Evolutionary conservation across 2,329 filamentous ascomycete genomes (phyloP).

Genomic region (Xylariaceae sp.): DNA sequence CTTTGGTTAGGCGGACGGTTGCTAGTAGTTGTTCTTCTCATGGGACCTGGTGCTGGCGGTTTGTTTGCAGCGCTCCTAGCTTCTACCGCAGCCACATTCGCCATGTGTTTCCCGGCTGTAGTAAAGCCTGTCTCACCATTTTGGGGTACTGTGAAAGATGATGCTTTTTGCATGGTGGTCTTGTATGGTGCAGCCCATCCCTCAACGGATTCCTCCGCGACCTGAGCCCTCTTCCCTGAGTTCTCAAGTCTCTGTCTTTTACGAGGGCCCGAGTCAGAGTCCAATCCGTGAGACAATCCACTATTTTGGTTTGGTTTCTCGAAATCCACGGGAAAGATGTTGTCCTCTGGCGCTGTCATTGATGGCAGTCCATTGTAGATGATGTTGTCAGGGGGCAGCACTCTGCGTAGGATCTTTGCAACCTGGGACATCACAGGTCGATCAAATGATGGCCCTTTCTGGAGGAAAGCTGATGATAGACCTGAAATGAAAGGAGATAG

Average conservation of each 20-base stretch:
- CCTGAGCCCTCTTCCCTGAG: slow-evolving; percentile 35
- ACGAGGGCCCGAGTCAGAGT: slow-evolving; percentile 16
- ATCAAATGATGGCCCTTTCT: slow-evolving; percentile 67
- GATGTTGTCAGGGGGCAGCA: slow-evolving; percentile 51
- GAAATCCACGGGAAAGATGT: slow-evolving; percentile 64
- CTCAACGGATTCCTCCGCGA: slow-evolving; percentile 32
- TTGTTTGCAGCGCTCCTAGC: slow-evolving; percentile 21
- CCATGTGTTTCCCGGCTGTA: slow-evolving; percentile 55
- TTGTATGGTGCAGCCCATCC: slow-evolving; percentile 39
- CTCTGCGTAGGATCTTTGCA: slow-evolving; percentile 65
- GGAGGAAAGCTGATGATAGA: slow-evolving; percentile 33
- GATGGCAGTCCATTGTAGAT: slow-evolving; percentile 51
- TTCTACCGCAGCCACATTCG: slow-evolving; percentile 35
- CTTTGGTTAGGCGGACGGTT: slow-evolving; percentile 27
- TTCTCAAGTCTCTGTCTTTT: slow-evolving; percentile 28
- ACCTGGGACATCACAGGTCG: slow-evolving; percentile 60
- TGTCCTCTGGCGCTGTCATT: slow-evolving; percentile 61
- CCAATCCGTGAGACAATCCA: slow-evolving; percentile 21
- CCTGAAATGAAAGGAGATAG: slow-evolving; percentile 68
- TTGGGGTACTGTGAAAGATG: slow-evolving; percentile 54
- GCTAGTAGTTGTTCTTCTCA: slow-evolving; percentile 15
- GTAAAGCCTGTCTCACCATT: slow-evolving; percentile 54
- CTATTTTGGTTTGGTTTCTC: slow-evolving; percentile 36
- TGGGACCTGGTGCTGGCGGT: slow-evolving; percentile 9
- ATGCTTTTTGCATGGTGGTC: slow-evolving; percentile 60